A percentile compares a stretch with the other conserved stretches of the same genome.
Conservation (phyloP, 1,139 yeast species). For the Suhomyces kunorum region DNA sequence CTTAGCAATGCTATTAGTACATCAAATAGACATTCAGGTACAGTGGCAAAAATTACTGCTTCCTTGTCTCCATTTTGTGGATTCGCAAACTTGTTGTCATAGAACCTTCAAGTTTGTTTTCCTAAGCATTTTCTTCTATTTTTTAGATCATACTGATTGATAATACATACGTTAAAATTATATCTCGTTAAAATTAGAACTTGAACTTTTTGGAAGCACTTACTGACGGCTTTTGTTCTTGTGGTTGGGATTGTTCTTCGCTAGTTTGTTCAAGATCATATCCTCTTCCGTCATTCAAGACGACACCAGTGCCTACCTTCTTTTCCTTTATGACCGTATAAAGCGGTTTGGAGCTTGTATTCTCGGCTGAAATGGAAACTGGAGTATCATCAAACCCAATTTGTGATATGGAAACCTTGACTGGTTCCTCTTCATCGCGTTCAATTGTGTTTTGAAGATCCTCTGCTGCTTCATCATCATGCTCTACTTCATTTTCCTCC, state of each 20-base stretch:
- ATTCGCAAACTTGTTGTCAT: conserved; percentile 10
- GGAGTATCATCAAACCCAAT: conserved; percentile 7
- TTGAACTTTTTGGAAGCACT: conserved; percentile 14
- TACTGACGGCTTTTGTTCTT: background rate
- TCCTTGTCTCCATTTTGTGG: conserved; percentile 4
- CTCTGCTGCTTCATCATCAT: conserved; percentile 4
- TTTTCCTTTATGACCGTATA: conserved; percentile 36
- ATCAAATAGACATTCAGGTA: conserved; percentile 6
- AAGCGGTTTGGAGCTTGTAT: conserved; percentile 19
- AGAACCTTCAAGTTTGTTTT: conserved; percentile 11
- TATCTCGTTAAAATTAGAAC: conserved; percentile 10
- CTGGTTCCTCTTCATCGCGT: conserved; percentile 11
- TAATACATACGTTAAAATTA: conserved; percentile 11
- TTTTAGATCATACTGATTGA: conserved; percentile 12
- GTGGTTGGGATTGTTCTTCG: background rate
- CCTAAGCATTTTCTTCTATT: conserved; percentile 12
- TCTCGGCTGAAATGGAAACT: conserved; percentile 3
- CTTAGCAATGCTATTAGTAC: conserved; percentile 11
- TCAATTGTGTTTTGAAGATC: background rate
- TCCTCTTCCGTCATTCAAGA: conserved; percentile 20
- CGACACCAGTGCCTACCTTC: conserved; percentile 17
- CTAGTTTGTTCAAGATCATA: conserved; percentile 22
- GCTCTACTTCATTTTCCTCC: conserved; percentile 11
- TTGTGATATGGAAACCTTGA: conserved; percentile 16
- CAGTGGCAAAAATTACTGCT: background rate